These are phyloP conservation scores for Kuraishia floccosa DNA, from an alignment of 805 yeast species.

Conservation along the genomic window DNA sequence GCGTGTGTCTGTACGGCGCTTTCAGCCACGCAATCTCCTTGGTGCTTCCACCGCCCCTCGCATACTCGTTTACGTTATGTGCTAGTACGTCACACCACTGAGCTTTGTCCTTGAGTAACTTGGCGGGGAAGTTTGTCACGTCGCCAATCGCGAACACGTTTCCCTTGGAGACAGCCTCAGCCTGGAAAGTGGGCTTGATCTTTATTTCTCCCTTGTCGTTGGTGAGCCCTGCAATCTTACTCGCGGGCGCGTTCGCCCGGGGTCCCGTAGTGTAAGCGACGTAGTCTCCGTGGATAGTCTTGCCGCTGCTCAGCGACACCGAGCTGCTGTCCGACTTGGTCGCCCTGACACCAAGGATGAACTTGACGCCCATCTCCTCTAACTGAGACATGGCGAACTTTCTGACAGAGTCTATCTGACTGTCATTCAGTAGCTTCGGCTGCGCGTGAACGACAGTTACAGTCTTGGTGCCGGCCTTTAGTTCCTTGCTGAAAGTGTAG, in stretches of 20 bases:
- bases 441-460: background rate
- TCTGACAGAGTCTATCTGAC: background rate
- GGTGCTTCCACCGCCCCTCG: background rate
- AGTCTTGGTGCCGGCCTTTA: background rate
- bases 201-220: slow-evolving; percentile 6
- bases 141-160: slow-evolving; percentile 22
- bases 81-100: background rate
- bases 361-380: slow-evolving; percentile 2
- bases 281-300: slow-evolving; percentile 1
- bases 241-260: slow-evolving; percentile 2
- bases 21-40: background rate
- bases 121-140: slow-evolving; percentile 11
- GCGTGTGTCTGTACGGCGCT: background rate
- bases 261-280: slow-evolving; percentile 4
- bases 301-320: background rate
- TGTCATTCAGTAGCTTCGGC: background rate
- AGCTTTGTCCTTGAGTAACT: slow-evolving; percentile 3
- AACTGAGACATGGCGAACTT: background rate
- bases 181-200: slow-evolving; percentile 11
- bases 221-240: slow-evolving; percentile 2
- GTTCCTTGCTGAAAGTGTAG: slow-evolving; percentile 6
- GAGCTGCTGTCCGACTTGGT: slow-evolving; percentile 3
- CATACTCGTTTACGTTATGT: no score
- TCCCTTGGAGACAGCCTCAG: slow-evolving; percentile 7
- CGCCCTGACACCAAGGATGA: slow-evolving; percentile 5